Conservation (phyloP, 495 filamentous ascomycete genomes). For the Daldinia concentrica region DNA sequence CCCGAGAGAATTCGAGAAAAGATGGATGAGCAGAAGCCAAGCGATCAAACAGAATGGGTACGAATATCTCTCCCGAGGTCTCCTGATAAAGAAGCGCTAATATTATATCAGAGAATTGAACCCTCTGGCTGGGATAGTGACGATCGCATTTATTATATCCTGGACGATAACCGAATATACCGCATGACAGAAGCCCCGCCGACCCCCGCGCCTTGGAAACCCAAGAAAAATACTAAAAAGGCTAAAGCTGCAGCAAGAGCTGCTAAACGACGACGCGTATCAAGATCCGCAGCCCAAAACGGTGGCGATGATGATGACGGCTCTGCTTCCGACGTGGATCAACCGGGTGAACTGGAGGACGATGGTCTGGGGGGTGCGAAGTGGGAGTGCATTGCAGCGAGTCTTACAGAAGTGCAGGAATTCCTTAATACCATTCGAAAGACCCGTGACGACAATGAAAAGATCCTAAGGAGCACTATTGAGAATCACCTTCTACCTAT, state of each 20-base stretch:
- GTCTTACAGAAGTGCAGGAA: conserved; percentile 74
- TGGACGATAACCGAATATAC: conserved; percentile 95
- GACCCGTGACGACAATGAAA: conserved; percentile 83
- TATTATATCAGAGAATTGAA: conserved; percentile 78
- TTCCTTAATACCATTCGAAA: conserved; percentile 77
- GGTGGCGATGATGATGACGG: conserved; percentile 64
- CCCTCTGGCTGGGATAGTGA: conserved; percentile 87
- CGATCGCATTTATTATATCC: conserved; percentile 84
- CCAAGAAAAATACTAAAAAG: conserved; percentile 81
- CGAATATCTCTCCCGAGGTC: conserved; percentile 38
- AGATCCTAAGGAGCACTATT: conserved; percentile 72
- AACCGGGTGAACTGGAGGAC: conserved; percentile 58
- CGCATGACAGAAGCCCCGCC: conserved; percentile 76
- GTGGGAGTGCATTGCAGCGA: conserved; percentile 92
- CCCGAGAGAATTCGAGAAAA: conserved; percentile 85
- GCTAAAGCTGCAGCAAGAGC: conserved; percentile 71
- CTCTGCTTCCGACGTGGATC: conserved; percentile 48
- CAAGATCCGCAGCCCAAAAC: conserved; percentile 46
- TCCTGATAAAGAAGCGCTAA: conserved; percentile 37
- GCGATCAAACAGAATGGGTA: conserved; percentile 86
- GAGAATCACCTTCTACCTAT: conserved; percentile 80
- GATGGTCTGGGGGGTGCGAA: conserved; percentile 74
- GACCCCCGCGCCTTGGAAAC: conserved; percentile 62
- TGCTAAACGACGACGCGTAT: conserved; percentile 76
- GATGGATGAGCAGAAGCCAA: conserved; percentile 83